These are phyloP conservation scores for Medicago truncatula DNA, from an alignment of 306 rosid species.

Conservation along the genomic window DNA sequence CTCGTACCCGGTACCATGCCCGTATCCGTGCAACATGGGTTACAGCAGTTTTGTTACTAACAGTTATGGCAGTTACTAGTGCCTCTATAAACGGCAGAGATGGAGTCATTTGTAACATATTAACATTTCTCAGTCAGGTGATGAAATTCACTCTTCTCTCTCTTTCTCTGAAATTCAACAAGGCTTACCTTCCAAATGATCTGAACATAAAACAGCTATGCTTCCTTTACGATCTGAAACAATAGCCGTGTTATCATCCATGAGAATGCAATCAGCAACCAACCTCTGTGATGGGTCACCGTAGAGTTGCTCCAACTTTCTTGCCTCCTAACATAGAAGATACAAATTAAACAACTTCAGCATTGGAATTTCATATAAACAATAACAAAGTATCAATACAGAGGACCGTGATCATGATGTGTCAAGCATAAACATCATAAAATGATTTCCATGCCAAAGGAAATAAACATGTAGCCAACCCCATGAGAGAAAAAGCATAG, in stretches of 20 bases:
- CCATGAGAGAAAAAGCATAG: background rate
- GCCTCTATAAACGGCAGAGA: background rate
- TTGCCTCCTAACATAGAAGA: conserved; percentile 65
- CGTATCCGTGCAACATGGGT: background rate
- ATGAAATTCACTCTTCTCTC: background rate
- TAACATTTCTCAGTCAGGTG: conserved; percentile 1
- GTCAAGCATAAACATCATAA: conserved; percentile 25
- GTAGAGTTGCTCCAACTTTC: conserved; percentile 78
- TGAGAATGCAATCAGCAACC: conserved; percentile 91
- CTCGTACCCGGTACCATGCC: background rate
- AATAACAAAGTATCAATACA: conserved; percentile 32
- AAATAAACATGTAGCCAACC: conserved; percentile 12
- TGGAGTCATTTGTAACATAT: conserved; percentile 1
- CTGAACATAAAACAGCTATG: conserved; percentile 78
- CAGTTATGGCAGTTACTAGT: background rate
- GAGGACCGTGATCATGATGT: conserved; percentile 28
- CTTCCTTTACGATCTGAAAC: conserved; percentile 98
- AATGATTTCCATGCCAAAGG: conserved; percentile 24
- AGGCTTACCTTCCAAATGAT: conserved; percentile 73
- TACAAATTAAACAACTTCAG: conserved; percentile 44
- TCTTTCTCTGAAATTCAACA: conserved; percentile 1
- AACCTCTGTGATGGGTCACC: conserved; percentile 83
- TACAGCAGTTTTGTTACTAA: background rate
- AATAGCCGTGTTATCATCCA: conserved; percentile 81
- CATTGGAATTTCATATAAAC: conserved; percentile 16